Evolutionary conservation across 2,329 filamentous ascomycete species (phyloP).

Genomic region (Fusarium succisae): DNA sequence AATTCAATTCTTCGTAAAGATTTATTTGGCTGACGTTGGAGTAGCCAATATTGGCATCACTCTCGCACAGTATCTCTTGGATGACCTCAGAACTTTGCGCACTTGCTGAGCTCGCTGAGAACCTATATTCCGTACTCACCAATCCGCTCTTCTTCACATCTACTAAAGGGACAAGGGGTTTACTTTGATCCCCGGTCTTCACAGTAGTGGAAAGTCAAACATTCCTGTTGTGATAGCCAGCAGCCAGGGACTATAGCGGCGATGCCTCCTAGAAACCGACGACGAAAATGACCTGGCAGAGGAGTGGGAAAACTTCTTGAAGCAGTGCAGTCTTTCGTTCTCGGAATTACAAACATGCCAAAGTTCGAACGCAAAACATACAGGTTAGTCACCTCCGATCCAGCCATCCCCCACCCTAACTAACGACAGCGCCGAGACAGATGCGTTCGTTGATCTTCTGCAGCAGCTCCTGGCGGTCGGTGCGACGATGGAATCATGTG

Average conservation of each 20-base stretch:
- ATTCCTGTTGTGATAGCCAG: slow-evolving; percentile 88
- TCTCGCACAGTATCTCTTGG: fast-evolving
- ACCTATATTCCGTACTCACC: not conserved
- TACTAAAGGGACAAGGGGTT: slow-evolving; percentile 76
- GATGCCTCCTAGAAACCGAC: not conserved
- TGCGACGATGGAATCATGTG: fast-evolving
- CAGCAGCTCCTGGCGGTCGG: not conserved
- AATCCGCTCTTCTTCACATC: not conserved
- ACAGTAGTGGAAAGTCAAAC: slow-evolving; percentile 97
- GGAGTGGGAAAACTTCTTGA: fast-evolving
- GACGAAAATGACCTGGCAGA: fast-evolving
- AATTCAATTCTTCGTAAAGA: not conserved
- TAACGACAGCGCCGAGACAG: not conserved
- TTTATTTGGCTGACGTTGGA: not conserved
- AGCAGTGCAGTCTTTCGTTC: slow-evolving; percentile 75
- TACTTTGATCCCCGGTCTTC: slow-evolving; percentile 98
- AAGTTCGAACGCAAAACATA: slow-evolving; percentile 95
- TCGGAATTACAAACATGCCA: slow-evolving; percentile 99
- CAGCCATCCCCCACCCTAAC: slow-evolving; percentile 1
- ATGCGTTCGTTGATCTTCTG: fast-evolving
- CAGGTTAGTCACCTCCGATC: slow-evolving; percentile 64
- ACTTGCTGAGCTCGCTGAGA: not conserved
- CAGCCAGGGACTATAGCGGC: not conserved
- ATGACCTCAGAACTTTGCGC: not conserved
- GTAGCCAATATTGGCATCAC: fast-evolving